Conservation (phyloP, 768 basidiomycete species). For the Russula dissimulans region DNA sequence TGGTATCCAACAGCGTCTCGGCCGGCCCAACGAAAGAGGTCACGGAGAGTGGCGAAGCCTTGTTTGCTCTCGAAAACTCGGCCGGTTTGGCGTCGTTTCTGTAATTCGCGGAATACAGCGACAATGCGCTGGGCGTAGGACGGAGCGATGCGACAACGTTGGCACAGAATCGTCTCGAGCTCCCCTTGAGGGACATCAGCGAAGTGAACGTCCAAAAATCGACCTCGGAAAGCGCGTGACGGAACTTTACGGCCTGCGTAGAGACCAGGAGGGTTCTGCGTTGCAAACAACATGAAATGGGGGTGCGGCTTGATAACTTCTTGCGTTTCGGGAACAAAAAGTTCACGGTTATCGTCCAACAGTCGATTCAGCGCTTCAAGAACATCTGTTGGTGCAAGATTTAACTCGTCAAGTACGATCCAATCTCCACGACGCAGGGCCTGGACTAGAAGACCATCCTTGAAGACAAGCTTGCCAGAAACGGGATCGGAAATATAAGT, state of each 20-base stretch:
- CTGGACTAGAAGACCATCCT: slow-evolving; percentile 87
- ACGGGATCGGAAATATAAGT: slow-evolving; percentile 89
- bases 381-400: slow-evolving; percentile 95
- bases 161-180: slow-evolving; percentile 87
- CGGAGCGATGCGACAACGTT: slow-evolving; percentile 86
- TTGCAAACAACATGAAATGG: slow-evolving; percentile 96
- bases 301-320: slow-evolving; percentile 91
- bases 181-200: slow-evolving; percentile 93
- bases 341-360: slow-evolving; percentile 93
- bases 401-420: slow-evolving; percentile 97
- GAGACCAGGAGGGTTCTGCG: slow-evolving; percentile 93
- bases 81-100: slow-evolving; percentile 81
- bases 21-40: slow-evolving; percentile 95
- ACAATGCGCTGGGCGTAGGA: slow-evolving; percentile 91
- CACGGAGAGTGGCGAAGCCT: slow-evolving; percentile 92
- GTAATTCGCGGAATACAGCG: slow-evolving; percentile 83
- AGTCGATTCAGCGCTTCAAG: slow-evolving; percentile 94
- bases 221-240: slow-evolving; percentile 92
- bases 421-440: slow-evolving; percentile 89
- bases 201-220: slow-evolving; percentile 96
- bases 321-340: slow-evolving; percentile 91
- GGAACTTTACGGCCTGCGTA: slow-evolving; percentile 93
- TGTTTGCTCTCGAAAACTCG: slow-evolving; percentile 97
- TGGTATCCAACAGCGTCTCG: slow-evolving; percentile 84
- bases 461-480: slow-evolving; percentile 91